A percentile compares a stretch with the other conserved stretches of the same genome.
These are phyloP conservation scores for Trichaptum fuscoviolaceum DNA, from an alignment of 768 basidiomycete genomes.

Conservation along the genomic window DNA sequence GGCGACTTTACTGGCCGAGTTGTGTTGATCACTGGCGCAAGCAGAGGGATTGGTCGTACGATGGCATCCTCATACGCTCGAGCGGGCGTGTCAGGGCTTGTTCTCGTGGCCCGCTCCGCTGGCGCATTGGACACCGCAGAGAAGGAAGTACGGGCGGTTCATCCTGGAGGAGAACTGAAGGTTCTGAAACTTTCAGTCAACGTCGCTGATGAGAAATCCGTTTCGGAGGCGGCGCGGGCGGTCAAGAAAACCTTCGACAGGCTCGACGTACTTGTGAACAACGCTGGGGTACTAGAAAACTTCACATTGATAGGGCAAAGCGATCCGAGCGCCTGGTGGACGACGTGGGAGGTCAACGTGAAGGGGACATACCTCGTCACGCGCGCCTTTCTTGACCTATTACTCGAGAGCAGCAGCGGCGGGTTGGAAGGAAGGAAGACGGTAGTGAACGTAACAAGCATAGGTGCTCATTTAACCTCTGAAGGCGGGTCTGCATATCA, in stretches of 20 bases:
- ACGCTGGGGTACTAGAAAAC: slow-evolving; percentile 17
- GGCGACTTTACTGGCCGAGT: slow-evolving; percentile 17
- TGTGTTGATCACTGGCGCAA: slow-evolving; percentile 24
- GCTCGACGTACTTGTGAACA: slow-evolving; percentile 25
- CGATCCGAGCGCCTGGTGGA: slow-evolving; percentile 21
- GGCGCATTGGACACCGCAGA: slow-evolving; percentile 16
- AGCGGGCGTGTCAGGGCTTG: slow-evolving; percentile 22
- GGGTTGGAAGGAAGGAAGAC: slow-evolving; percentile 9
- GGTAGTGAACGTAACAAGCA: not conserved
- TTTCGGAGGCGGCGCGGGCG: slow-evolving; percentile 19
- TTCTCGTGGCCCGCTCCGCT: slow-evolving; percentile 11
- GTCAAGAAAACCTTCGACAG: slow-evolving; percentile 21
- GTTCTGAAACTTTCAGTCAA: slow-evolving; percentile 22
- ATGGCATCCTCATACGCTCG: slow-evolving; percentile 21
- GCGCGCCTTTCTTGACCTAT: slow-evolving; percentile 14
- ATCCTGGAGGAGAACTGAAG: slow-evolving; percentile 6
- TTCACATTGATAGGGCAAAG: slow-evolving; percentile 9
- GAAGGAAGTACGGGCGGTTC: slow-evolving; percentile 13
- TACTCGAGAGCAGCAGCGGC: slow-evolving; percentile 1
- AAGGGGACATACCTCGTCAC: slow-evolving; percentile 19
- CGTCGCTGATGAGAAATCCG: slow-evolving; percentile 16
- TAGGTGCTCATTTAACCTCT: slow-evolving; percentile 5
- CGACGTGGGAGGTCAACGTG: slow-evolving; percentile 19
- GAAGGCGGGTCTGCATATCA: not conserved
- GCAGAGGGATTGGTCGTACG: slow-evolving; percentile 23